These are phyloP conservation scores for Trichophyton schoenleinii DNA, from an alignment of 2,329 filamentous ascomycete genomes.

Conservation along the genomic window DNA sequence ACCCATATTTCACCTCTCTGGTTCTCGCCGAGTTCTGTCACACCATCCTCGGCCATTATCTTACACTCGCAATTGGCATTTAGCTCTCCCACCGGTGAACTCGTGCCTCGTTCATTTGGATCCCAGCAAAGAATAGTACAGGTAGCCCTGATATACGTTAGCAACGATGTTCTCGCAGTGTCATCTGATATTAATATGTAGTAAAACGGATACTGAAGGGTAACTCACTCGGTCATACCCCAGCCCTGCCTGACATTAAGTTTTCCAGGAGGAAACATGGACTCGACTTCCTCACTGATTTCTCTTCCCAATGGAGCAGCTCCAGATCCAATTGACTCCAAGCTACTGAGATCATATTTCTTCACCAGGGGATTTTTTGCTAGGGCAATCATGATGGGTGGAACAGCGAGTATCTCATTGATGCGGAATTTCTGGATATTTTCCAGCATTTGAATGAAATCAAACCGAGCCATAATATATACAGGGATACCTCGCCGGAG, in stretches of 20 bases:
- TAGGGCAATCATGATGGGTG: conserved; percentile 61
- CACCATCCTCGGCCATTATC: conserved; percentile 43
- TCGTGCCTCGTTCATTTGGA: conserved; percentile 34
- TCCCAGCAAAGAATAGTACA: conserved; percentile 58
- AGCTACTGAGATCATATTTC: conserved; percentile 55
- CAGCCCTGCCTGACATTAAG: conserved; percentile 58
- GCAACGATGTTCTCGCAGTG: background rate
- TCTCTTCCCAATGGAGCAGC: conserved; percentile 57
- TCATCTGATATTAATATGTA: background rate
- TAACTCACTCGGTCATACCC: conserved; percentile 65
- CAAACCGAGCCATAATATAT: conserved; percentile 68
- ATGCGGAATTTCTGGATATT: conserved; percentile 57
- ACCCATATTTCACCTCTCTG: conserved; percentile 62
- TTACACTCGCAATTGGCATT: conserved; percentile 57
- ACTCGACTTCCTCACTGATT: conserved; percentile 46
- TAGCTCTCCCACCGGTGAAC: conserved; percentile 52
- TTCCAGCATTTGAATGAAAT: conserved; percentile 59
- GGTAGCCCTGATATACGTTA: conserved; percentile 38
- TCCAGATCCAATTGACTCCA: conserved; percentile 49
- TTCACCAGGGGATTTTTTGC: conserved; percentile 56
- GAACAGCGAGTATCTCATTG: conserved; percentile 54
- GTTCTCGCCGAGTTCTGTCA: conserved; percentile 40
- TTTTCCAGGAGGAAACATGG: conserved; percentile 38
- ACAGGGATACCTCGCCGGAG: conserved; percentile 49
- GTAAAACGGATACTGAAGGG: conserved; percentile 2